These are phyloP conservation scores for Lactarius evosmus DNA, from an alignment of 768 basidiomycete genomes.

Conservation along the genomic window DNA sequence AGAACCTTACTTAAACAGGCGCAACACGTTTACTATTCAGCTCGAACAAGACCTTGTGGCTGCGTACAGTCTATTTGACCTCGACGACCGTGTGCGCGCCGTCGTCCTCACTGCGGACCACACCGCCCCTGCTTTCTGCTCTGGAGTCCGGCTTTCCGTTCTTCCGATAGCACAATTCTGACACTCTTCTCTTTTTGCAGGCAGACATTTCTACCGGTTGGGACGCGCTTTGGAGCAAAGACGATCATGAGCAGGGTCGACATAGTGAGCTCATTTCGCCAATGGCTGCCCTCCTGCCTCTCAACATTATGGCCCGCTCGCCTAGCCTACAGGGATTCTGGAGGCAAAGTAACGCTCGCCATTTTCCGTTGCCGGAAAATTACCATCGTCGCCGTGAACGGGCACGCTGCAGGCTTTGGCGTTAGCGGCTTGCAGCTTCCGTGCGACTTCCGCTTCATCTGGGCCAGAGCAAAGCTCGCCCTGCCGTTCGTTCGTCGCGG, in stretches of 20 bases:
- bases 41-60: slow-evolving; percentile 42
- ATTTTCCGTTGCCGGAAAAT: slow-evolving; percentile 55
- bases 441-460: slow-evolving; percentile 51
- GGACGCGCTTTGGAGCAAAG: slow-evolving; percentile 38
- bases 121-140: slow-evolving; percentile 51
- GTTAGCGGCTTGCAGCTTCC: slow-evolving; percentile 50
- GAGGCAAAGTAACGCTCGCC: slow-evolving; percentile 45
- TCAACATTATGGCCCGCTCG: too few relatives aligned
- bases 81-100: slow-evolving; percentile 51
- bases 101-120: slow-evolving; percentile 52
- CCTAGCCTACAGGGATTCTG: slow-evolving; percentile 47
- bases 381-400: slow-evolving; percentile 50
- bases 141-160: slow-evolving; percentile 43
- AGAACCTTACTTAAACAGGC: slow-evolving; percentile 33
- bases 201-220: slow-evolving; percentile 52
- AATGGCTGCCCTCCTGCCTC: too few relatives aligned
- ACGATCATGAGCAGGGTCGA: slow-evolving; percentile 46
- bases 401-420: slow-evolving; percentile 51
- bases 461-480: slow-evolving; percentile 48
- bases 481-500: slow-evolving; percentile 52
- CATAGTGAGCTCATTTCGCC: slow-evolving; percentile 38
- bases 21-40: slow-evolving; percentile 42
- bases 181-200: slow-evolving; percentile 31
- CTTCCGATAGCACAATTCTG: not conserved
- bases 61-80: slow-evolving; percentile 46